Percentiles rank a stretch among this genome's conserved stretches.
Evolutionary conservation across 371 early-diverging fungal species (phyloP).

Genomic region (Batkoa obscura): DNA sequence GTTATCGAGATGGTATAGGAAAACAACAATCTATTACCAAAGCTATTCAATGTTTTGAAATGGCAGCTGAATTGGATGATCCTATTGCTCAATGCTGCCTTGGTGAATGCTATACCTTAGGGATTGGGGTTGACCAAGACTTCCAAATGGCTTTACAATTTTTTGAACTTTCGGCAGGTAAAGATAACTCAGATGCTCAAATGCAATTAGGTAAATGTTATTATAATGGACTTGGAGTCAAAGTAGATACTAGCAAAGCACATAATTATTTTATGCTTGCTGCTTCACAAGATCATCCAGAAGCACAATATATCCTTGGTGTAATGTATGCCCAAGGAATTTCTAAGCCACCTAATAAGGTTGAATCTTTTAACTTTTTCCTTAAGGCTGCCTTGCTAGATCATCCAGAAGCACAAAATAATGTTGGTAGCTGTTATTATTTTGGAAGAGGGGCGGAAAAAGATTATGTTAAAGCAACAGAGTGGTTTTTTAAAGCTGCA

Average conservation of each 20-base stretch:
- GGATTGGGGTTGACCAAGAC: conserved; percentile 36
- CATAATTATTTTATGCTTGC: conserved; percentile 45
- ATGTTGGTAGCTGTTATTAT: conserved; percentile 60
- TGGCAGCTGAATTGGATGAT: conserved; percentile 31
- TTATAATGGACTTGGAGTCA: conserved; percentile 24
- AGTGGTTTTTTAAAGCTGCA: conserved; percentile 49
- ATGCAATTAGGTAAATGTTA: conserved; percentile 35
- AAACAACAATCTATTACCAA: conserved; percentile 19
- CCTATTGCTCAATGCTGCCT: conserved; percentile 64
- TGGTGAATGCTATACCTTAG: conserved; percentile 62
- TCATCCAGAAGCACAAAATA: conserved; percentile 57
- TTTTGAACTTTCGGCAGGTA: conserved; percentile 54
- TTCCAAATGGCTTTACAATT: conserved; percentile 54
- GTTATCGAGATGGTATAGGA: conserved; percentile 18
- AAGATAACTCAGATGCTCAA: conserved; percentile 59
- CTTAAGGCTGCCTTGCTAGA: conserved; percentile 44
- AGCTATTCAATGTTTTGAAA: conserved; percentile 23
- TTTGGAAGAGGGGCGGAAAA: conserved; percentile 15
- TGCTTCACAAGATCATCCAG: conserved; percentile 19
- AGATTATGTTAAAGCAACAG: conserved; percentile 28
- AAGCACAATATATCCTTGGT: conserved; percentile 18
- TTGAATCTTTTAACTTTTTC: conserved; percentile 44
- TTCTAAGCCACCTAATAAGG: conserved; percentile 27
- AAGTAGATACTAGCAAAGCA: conserved; percentile 33
- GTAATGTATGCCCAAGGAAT: conserved; percentile 43